Evolutionary conservation across 495 filamentous ascomycete genomes (phyloP), one percentile per base, ranked within the genome.

Genomic region (Letharia lupina): DNA sequence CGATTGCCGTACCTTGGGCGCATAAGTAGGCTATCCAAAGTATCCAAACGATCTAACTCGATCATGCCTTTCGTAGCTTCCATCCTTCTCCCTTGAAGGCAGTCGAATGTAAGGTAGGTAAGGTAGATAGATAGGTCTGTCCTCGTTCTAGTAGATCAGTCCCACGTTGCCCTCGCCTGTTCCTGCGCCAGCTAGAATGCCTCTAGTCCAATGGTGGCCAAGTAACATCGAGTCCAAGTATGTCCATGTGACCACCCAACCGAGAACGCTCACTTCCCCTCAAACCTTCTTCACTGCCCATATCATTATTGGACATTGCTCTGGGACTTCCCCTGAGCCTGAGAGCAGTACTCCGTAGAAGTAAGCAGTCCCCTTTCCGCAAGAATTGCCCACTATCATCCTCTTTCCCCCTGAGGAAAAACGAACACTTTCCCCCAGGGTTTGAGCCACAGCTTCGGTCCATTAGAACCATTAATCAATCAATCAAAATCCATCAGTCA

Each of bases 101-200:
- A 28, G 23, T 28, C 23, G 23, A 28, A 28, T 28, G 23, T 28
- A 28, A 28, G 23, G 23, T 28, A 28, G 23, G 23, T 28, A 28
- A 28, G 23, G 1, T 28, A 28, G 23, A 28, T 28, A 28, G 23
- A 1, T 28, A 28, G 23, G 23, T 47, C 18, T 2, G 45, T 48
- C 18, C 47, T 50, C 8, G 7, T 50, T 37, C 13, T 37, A 57
- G 16, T 16, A 37, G 54, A 37, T 57, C 54, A 57, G 54, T 18
- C 54, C 52, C 54, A 57, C 54, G 54, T 57, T 57, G 54, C 54
- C 33, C 33, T 57, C 54, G 54, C 54, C 54, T 57, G 54, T 57
- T 57, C 54, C 54, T 57, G 54, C 54, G 54, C 54, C 54, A 57
- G 54, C 54, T 57, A 57, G 54, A 37, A 57, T 57, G 54, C 31